A percentile compares a stretch with the other conserved stretches of the same genome.
Conservation (phyloP, 768 basidiomycete genomes). For the Suillus plorans region DNA sequence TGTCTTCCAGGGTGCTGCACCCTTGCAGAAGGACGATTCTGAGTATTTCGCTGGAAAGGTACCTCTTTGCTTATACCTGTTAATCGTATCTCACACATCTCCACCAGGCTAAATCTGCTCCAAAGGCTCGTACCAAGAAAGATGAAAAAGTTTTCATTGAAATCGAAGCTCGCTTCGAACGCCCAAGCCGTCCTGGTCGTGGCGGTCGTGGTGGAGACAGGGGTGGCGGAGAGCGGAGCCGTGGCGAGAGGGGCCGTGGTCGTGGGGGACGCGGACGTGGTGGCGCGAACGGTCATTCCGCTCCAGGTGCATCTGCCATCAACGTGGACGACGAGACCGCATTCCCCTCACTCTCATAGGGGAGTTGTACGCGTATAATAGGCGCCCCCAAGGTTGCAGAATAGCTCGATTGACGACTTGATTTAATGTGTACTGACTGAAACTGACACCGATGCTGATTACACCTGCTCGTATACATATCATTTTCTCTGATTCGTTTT, state of each 20-base stretch:
- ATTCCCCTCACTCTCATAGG: conserved; percentile 82
- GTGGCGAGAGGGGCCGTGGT: conserved; percentile 39
- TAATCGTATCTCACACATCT: conserved; percentile 3
- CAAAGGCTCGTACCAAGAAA: conserved; percentile 75
- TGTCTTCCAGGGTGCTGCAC: conserved; percentile 71
- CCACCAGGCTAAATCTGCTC: conserved; percentile 64
- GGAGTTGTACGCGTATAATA: conserved; percentile 7
- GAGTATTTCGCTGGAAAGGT: conserved; percentile 93
- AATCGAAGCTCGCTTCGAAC: conserved; percentile 87
- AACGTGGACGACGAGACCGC: conserved; percentile 82
- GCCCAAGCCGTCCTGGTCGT: conserved; percentile 68
- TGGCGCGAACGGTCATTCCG: conserved; percentile 35
- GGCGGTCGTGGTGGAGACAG: conserved; percentile 50
- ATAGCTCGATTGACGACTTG: conserved; percentile 2
- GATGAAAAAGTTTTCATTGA: conserved; percentile 91
- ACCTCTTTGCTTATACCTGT: conserved; percentile 16
- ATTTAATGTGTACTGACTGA: conserved; percentile 4
- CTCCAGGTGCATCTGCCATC: conserved; percentile 36
- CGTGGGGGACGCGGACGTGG: conserved; percentile 49
- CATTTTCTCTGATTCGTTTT: neutral
- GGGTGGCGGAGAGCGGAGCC: conserved; percentile 45
- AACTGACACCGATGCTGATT: conserved; percentile 2
- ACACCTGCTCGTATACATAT: conserved; percentile 4
- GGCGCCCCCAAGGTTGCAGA: conserved; percentile 4
- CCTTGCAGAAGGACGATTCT: conserved; percentile 65